Evolutionary conservation across 495 filamentous ascomycete genomes (phyloP).

Genomic region (Xylaria venustula): DNA sequence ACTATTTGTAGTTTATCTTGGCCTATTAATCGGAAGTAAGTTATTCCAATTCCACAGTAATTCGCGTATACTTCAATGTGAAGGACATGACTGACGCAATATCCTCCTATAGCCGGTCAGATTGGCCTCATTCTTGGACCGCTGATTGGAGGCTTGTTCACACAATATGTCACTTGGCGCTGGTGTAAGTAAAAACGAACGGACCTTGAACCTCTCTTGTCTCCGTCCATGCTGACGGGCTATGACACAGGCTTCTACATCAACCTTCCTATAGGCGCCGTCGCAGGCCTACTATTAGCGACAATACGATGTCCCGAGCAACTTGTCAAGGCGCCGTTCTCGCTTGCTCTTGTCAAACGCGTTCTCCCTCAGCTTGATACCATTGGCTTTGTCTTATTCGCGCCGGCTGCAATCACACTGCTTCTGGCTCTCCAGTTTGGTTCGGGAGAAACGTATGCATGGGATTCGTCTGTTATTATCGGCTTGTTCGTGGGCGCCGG

Average conservation of each 20-base stretch:
- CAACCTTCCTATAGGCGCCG: slow-evolving; percentile 59
- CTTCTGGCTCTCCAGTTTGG: slow-evolving; percentile 56
- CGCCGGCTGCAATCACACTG: slow-evolving; percentile 44
- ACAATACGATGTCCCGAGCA: slow-evolving; percentile 49
- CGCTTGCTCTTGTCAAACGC: slow-evolving; percentile 17
- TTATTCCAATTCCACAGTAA: neutral
- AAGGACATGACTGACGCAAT: neutral
- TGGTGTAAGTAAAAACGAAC: slow-evolving; percentile 42
- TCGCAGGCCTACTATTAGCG: slow-evolving; percentile 39
- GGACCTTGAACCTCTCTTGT: neutral
- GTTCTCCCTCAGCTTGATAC: slow-evolving; percentile 45
- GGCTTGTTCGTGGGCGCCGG: slow-evolving; percentile 47
- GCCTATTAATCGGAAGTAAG: slow-evolving; percentile 26
- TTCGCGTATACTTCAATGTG: neutral
- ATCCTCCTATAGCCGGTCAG: slow-evolving; percentile 25
- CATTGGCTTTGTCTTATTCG: slow-evolving; percentile 49
- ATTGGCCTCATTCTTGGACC: slow-evolving; percentile 46
- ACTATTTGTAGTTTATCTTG: slow-evolving; percentile 27
- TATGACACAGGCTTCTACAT: slow-evolving; percentile 53
- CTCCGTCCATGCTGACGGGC: neutral
- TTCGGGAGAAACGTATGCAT: slow-evolving; percentile 43
- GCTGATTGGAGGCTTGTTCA: slow-evolving; percentile 62
- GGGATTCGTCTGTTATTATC: slow-evolving; percentile 42
- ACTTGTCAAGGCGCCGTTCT: slow-evolving; percentile 21
- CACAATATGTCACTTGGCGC: slow-evolving; percentile 50